These are phyloP conservation scores for Teratosphaeria pseudoeucalypti DNA, from an alignment of 2,329 filamentous ascomycete species.

Conservation along the genomic window DNA sequence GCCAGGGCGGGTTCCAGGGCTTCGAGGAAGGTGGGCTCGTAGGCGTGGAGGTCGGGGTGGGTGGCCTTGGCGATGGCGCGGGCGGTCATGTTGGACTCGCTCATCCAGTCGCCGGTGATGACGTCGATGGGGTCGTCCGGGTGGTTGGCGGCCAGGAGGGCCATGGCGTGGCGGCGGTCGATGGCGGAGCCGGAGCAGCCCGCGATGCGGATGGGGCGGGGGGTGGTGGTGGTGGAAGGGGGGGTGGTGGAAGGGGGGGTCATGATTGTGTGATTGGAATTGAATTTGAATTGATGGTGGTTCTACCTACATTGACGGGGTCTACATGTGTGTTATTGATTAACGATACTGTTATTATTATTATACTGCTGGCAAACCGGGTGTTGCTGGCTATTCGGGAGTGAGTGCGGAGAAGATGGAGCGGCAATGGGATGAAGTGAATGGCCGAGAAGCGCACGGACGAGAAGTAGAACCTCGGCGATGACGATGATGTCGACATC, in stretches of 20 bases:
- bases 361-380: background rate
- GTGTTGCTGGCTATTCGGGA: background rate
- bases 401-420: background rate
- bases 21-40: conserved; percentile 44
- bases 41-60: conserved; percentile 29
- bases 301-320: too few species aligned
- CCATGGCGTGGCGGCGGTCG: conserved; percentile 29
- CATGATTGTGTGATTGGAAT: too few species aligned
- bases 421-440: background rate
- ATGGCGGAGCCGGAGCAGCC: conserved; percentile 30
- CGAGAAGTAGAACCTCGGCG: background rate
- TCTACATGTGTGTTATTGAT: too few species aligned
- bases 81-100: conserved; percentile 25
- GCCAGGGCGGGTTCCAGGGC: conserved; percentile 36
- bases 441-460: background rate
- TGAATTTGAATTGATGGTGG: too few species aligned
- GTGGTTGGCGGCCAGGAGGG: conserved; percentile 18
- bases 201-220: conserved; percentile 21
- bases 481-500: background rate
- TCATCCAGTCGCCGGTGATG: conserved; percentile 45
- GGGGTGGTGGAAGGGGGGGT: too few species aligned
- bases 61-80: conserved; percentile 13
- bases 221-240: too few species aligned
- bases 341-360: too few species aligned
- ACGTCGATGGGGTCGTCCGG: conserved; percentile 37